Conservation (phyloP, 192 early-diverging fungal species). For the Dispira simplex region DNA sequence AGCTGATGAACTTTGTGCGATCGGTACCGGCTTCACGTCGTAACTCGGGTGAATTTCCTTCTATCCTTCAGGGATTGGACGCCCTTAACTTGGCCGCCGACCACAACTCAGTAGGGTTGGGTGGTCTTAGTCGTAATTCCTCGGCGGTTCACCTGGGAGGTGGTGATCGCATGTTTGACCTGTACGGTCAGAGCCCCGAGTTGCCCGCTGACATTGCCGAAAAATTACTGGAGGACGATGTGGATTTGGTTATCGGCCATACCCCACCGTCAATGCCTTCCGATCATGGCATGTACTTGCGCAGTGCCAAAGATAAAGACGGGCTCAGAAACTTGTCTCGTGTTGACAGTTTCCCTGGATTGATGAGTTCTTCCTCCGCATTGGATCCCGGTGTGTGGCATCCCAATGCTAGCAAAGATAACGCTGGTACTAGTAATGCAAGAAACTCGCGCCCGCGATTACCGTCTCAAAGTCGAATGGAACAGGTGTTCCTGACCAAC, state of each 20-base stretch:
- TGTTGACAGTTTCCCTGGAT: constrained; percentile 4
- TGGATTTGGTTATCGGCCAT: constrained; percentile 16
- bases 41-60: constrained; percentile 48
- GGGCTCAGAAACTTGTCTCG: neutral
- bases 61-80: constrained; percentile 28
- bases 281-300: neutral
- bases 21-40: constrained; percentile 54
- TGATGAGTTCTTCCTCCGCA: neutral
- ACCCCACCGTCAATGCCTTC: neutral
- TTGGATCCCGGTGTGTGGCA: constrained; percentile 6
- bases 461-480: constrained; percentile 1
- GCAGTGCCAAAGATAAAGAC: neutral
- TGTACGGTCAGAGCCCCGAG: constrained; percentile 20
- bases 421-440: neutral
- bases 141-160: constrained; percentile 14
- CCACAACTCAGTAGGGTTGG: neutral
- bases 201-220: constrained; percentile 15
- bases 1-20: constrained; percentile 25
- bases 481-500: neutral
- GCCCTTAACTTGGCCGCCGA: constrained; percentile 19
- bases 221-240: constrained; percentile 16
- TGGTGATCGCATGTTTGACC: neutral
- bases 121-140: constrained; percentile 12
- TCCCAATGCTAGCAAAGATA: neutral
- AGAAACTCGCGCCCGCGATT: neutral